Conservation (phyloP, 2,329 filamentous ascomycete genomes). For the Fusarium torreyae region DNA sequence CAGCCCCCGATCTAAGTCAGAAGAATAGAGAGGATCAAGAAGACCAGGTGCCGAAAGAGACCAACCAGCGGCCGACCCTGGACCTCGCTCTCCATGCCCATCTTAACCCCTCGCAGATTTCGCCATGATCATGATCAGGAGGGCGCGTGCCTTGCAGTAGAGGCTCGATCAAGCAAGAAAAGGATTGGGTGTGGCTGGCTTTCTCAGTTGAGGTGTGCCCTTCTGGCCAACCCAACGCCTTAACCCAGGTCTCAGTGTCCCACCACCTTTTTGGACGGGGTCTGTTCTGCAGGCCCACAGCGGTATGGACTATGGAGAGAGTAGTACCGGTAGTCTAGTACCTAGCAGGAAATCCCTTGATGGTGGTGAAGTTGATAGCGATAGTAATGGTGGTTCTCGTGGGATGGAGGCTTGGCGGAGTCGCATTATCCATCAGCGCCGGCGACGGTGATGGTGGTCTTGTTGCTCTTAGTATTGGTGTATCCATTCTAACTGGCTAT, state of each 20-base stretch:
- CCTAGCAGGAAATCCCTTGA: not conserved
- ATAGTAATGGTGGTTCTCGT: slow-evolving; percentile 8
- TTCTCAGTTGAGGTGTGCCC: slow-evolving; percentile 36
- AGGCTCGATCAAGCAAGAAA: slow-evolving; percentile 19
- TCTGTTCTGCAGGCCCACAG: slow-evolving; percentile 1
- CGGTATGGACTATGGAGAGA: not conserved
- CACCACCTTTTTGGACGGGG: slow-evolving; percentile 23
- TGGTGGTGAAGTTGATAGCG: not conserved
- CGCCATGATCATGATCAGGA: slow-evolving; percentile 26
- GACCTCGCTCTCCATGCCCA: slow-evolving; percentile 3
- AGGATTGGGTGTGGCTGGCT: slow-evolving; percentile 20
- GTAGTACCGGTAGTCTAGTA: not conserved
- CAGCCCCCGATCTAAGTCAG: slow-evolving; percentile 18
- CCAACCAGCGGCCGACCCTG: slow-evolving; percentile 40
- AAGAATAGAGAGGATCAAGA: slow-evolving; percentile 6
- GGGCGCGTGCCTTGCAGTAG: slow-evolving; percentile 46
- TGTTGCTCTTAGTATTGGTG: slow-evolving; percentile 13
- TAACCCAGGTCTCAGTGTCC: slow-evolving; percentile 26
- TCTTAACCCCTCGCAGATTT: slow-evolving; percentile 35
- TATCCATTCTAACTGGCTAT: not conserved
- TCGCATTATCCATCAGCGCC: slow-evolving; percentile 10
- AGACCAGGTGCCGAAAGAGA: slow-evolving; percentile 2
- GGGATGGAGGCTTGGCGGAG: slow-evolving; percentile 11
- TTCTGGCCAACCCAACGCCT: slow-evolving; percentile 13
- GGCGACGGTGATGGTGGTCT: slow-evolving; percentile 3